Conservation (phyloP, 176 grass and related monocot genomes). For the Eragrostis nindensis region DNA sequence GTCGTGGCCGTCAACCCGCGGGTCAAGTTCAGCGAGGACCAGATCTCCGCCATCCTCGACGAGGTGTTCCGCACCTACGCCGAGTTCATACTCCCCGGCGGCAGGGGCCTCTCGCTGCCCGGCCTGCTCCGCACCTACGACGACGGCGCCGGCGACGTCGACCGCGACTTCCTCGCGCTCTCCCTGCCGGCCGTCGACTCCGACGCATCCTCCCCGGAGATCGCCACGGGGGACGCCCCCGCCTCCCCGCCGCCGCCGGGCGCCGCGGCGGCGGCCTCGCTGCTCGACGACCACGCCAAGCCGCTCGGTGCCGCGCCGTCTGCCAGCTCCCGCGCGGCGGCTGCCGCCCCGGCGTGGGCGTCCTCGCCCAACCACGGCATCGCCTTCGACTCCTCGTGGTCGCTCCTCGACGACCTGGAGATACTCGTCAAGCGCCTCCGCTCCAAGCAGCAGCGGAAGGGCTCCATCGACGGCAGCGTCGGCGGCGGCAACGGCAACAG, state of each 20-base stretch:
- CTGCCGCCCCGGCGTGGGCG: slow-evolving; percentile 62
- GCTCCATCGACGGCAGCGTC: slow-evolving; percentile 30
- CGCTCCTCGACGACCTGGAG: slow-evolving; percentile 90
- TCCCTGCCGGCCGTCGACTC: slow-evolving; percentile 54
- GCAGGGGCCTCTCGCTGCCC: slow-evolving; percentile 62
- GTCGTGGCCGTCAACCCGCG: slow-evolving; percentile 83
- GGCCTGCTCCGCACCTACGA: slow-evolving; percentile 91
- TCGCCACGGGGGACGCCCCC: slow-evolving; percentile 28
- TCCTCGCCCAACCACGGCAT: slow-evolving; percentile 81
- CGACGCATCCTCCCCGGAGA: slow-evolving; percentile 42
- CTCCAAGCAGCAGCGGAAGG: slow-evolving; percentile 77
- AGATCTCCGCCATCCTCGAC: slow-evolving; percentile 92
- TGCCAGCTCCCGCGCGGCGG: slow-evolving; percentile 38
- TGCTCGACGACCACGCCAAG: slow-evolving; percentile 64
- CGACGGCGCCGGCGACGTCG: slow-evolving; percentile 89
- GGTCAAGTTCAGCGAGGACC: slow-evolving; percentile 87
- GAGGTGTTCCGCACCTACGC: slow-evolving; percentile 95
- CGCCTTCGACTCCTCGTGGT: slow-evolving; percentile 82
- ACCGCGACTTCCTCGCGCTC: slow-evolving; percentile 93
- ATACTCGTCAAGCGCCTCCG: slow-evolving; percentile 93
- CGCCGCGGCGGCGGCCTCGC: slow-evolving; percentile 40
- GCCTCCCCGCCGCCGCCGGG: slow-evolving; percentile 7
- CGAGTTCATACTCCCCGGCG: slow-evolving; percentile 66
- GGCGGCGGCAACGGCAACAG: slow-evolving; percentile 56
- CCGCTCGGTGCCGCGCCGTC: slow-evolving; percentile 44